phyloP scores from a whole-genome alignment of 305 asterid species.

The Withania somnifera region DNA sequence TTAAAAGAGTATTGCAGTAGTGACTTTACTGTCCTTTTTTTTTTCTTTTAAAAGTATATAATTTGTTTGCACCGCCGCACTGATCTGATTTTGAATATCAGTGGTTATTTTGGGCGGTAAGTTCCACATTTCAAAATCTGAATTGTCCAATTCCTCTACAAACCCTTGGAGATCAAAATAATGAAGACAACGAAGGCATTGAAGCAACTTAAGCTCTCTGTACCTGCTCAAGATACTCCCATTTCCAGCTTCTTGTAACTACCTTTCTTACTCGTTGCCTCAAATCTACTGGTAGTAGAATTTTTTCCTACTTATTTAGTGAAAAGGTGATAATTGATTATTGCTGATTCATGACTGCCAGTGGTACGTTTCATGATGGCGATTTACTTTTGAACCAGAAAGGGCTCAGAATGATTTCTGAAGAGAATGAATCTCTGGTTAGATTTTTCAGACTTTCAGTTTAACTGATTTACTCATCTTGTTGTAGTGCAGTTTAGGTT shows the following conservation, averaged over 20 bases:
- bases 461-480: background rate
- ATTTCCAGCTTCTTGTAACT: constrained; percentile 72
- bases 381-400: constrained; percentile 68
- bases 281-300: background rate
- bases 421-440: constrained; percentile 41
- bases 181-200: constrained; percentile 87
- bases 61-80: background rate
- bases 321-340: background rate
- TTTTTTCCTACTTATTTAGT: background rate
- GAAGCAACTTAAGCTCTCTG: constrained; percentile 82
- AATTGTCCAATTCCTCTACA: background rate
- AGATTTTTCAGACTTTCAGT: background rate
- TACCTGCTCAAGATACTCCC: constrained; percentile 72
- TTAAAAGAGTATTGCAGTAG: too few relatives aligned
- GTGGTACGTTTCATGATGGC: constrained; percentile 94
- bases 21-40: too few relatives aligned
- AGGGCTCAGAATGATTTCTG: constrained; percentile 71
- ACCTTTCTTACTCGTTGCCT: background rate
- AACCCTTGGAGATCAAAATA: constrained; percentile 9
- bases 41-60: background rate
- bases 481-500: background rate
- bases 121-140: background rate
- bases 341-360: constrained; percentile 55
- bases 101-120: constrained; percentile 1
- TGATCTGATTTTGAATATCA: background rate